Base-by-base conservation (phyloP, 2,329 filamentous ascomycete genomes). In the Colletotrichum musae region DNA sequence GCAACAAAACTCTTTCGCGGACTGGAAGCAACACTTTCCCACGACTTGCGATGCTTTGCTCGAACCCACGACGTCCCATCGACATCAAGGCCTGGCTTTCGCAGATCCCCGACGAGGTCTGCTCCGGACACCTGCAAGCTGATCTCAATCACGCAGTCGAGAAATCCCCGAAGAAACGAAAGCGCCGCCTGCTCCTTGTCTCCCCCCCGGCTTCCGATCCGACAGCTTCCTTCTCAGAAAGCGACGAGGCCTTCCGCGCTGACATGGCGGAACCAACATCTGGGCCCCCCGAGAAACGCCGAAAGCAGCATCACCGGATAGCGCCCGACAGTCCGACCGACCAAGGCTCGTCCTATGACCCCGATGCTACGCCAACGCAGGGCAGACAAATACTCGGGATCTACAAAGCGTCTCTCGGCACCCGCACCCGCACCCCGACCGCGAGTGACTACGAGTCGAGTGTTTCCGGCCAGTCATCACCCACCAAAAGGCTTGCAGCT, bases 31-130 rank as follows among this genome's bases (percentile, higher is more conserved):
- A 6, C 3, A 45, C 16, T 57, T 39, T 15, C 16, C 54, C 18
- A 39, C 36, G 18, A 57, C 36, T 45, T 57, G 21, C 16, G 15
- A 57, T 57, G 39, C 39, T 57, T 2, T 57, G 36, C 54, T 57
- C 39, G 12, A 45, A 26, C 21, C 21, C 39, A 9, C 6, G 54
- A 45, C 54, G 39, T 10, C 54, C 54, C 26, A 45, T 43, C 39
- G 54, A 57, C 36, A 57, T 57, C 9, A 24, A 36, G 7, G 39
- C 54, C 54, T 57, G 54, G 54, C 54, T 57, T 10, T 57, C 10
- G 39, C 54, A 57, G 39, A 57, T 57, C 21, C 54, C 39, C 54
- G 39, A 57, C 54, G 39, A 43, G 18, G 15, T 39, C 28, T 54
- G 52, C 52, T 28, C 28, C 4, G 18, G 45, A 57, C 18, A 9